These are phyloP conservation scores for Stachybotrys elegans DNA, from an alignment of 2,329 filamentous ascomycete species.

Conservation along the genomic window DNA sequence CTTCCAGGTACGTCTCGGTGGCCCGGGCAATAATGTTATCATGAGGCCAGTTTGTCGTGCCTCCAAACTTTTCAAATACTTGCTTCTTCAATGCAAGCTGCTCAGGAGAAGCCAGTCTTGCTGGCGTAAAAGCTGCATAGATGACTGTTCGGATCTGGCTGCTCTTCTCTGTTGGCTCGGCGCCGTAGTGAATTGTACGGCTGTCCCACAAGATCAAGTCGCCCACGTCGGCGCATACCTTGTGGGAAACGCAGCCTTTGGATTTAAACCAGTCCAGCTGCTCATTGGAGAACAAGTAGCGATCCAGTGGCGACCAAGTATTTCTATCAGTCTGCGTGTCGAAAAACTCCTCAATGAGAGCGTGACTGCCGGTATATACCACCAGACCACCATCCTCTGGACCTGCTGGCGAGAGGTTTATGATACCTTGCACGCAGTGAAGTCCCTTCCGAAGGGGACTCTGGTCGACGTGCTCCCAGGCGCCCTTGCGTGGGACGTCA, in stretches of 20 bases:
- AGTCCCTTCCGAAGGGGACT: slow-evolving; percentile 18
- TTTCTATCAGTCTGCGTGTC: slow-evolving; percentile 5
- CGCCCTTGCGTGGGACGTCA: background rate
- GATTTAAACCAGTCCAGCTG: slow-evolving; percentile 13
- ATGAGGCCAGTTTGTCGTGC: slow-evolving; percentile 26
- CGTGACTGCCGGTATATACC: slow-evolving; percentile 2
- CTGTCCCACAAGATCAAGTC: slow-evolving; percentile 30
- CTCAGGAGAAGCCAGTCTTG: slow-evolving; percentile 12
- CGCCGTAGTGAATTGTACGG: slow-evolving; percentile 13
- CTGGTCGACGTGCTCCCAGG: slow-evolving; percentile 26
- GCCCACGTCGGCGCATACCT: slow-evolving; percentile 26
- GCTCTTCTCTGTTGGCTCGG: slow-evolving; percentile 8
- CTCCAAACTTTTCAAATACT: slow-evolving; percentile 18
- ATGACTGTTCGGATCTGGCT: slow-evolving; percentile 12
- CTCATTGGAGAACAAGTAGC: slow-evolving; percentile 10
- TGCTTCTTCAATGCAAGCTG: slow-evolving; percentile 16
- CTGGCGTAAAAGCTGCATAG: slow-evolving; percentile 16
- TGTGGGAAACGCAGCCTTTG: slow-evolving; percentile 11
- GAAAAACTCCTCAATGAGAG: slow-evolving; percentile 13
- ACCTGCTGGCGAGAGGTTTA: slow-evolving; percentile 16
- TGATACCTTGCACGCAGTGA: slow-evolving; percentile 22
- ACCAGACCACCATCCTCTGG: slow-evolving; percentile 12
- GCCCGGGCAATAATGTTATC: slow-evolving; percentile 14
- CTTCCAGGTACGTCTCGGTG: slow-evolving; percentile 8
- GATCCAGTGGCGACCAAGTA: slow-evolving; percentile 20